A percentile compares a stretch with the other conserved stretches of the same genome.
Evolutionary conservation across 148 eudicot genomes (phyloP).

Genomic region (Hydrangea macrophylla): DNA sequence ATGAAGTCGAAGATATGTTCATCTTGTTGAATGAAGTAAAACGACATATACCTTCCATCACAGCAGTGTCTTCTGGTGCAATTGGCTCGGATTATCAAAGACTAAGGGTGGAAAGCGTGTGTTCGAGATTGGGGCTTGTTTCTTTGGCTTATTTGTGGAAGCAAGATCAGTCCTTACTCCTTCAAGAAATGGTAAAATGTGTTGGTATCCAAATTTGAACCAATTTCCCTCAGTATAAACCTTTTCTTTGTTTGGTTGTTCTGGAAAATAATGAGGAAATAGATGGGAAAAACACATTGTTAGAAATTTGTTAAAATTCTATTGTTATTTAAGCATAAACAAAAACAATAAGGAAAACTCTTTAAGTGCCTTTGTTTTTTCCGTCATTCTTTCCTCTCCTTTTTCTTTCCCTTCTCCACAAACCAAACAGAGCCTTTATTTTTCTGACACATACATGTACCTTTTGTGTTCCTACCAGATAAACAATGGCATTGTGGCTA

Average conservation of each 20-base stretch:
- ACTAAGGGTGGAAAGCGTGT: constrained; percentile 90
- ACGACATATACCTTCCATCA: constrained; percentile 63
- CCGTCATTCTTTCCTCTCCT: no score
- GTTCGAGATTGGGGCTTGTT: constrained; percentile 89
- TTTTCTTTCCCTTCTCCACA: no score
- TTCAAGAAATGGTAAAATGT: constrained; percentile 71
- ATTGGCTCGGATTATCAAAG: constrained; percentile 98
- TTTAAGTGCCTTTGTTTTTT: no score
- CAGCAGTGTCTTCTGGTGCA: constrained; percentile 95
- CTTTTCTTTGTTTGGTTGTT: no score
- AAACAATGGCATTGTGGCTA: constrained; percentile 58
- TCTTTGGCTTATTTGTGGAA: constrained; percentile 96
- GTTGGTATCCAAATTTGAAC: background rate
- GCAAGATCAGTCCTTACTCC: constrained; percentile 83
- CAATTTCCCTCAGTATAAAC: background rate
- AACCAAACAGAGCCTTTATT: no score
- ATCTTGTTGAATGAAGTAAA: constrained; percentile 75
- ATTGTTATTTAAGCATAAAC: no score
- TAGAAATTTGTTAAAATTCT: no score
- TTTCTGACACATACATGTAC: no score
- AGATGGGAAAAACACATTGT: no score
- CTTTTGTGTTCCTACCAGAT: constrained; percentile 46
- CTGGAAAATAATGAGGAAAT: no score
- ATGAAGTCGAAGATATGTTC: constrained; percentile 95
- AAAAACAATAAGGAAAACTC: no score